Conservation (phyloP, 2,329 filamentous ascomycete genomes). For the Colletotrichum phormii region DNA sequence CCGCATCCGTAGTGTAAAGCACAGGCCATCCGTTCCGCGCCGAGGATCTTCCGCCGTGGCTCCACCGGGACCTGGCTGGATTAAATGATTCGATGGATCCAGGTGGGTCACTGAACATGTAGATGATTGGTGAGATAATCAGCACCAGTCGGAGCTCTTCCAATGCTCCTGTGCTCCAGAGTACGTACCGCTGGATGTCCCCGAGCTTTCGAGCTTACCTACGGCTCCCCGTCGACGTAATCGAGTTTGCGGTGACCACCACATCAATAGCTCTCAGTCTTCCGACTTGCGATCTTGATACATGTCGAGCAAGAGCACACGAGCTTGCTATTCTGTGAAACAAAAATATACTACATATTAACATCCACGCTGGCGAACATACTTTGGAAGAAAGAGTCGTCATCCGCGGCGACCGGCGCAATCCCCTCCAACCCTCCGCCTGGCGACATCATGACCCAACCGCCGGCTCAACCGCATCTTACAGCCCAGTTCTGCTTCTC, state of each 20-base stretch:
- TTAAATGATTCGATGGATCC: not conserved
- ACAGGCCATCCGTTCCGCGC: not conserved
- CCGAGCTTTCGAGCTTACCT: not conserved
- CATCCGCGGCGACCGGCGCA: conserved; percentile 52
- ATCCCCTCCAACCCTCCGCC: conserved; percentile 43
- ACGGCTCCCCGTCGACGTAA: conserved; percentile 1
- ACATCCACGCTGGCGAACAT: conserved; percentile 58
- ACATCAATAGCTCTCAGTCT: not conserved
- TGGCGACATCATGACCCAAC: conserved; percentile 58
- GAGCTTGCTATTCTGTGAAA: not conserved
- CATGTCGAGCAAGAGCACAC: no score
- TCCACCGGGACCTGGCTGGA: not conserved
- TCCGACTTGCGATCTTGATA: not conserved
- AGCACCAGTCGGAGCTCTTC: not conserved
- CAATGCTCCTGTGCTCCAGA: not conserved
- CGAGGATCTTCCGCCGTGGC: conserved; percentile 18
- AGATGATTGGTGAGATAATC: not conserved
- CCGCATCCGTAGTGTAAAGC: not conserved
- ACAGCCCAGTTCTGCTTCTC: conserved; percentile 85
- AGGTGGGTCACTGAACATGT: not conserved
- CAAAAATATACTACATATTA: not conserved
- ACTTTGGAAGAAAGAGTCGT: conserved; percentile 59
- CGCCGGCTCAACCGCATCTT: conserved; percentile 62
- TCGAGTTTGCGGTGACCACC: not conserved
- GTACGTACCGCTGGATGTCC: not conserved